Evolutionary conservation across 768 basidiomycete genomes (phyloP).

Genomic region (Boletus pseudopeckii): DNA sequence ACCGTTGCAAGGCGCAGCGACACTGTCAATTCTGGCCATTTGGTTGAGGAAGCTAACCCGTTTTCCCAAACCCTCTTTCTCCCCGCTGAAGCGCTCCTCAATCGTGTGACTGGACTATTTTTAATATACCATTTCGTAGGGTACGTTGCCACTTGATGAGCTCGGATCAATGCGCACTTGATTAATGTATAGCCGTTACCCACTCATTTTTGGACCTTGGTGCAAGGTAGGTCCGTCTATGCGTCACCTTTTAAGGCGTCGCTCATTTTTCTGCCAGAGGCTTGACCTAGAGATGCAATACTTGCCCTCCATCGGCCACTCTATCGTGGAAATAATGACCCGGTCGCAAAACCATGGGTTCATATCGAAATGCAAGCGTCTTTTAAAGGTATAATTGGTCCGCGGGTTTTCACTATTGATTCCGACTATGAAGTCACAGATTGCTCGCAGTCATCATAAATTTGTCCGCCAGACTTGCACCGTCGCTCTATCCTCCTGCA

Average conservation of each 20-base stretch:
- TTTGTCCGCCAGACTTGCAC: conserved; percentile 27
- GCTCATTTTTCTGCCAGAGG: conserved; percentile 40
- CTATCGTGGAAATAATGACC: conserved; percentile 47
- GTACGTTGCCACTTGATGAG: conserved; percentile 33
- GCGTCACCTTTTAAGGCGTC: conserved; percentile 1
- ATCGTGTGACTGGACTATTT: conserved; percentile 52
- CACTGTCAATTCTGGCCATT: conserved; percentile 16
- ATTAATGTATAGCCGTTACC: conserved; percentile 56
- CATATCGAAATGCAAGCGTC: conserved; percentile 38
- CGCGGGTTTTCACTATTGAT: conserved; percentile 2
- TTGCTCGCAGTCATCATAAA: conserved; percentile 23
- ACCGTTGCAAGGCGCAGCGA: conserved; percentile 10
- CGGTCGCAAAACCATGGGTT: conserved; percentile 53
- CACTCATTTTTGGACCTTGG: conserved; percentile 72
- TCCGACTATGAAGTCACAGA: conserved; percentile 17
- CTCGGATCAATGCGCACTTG: conserved; percentile 8
- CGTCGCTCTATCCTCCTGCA: conserved; percentile 26
- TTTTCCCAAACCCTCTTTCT: conserved; percentile 56
- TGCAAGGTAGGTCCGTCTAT: conserved; percentile 44
- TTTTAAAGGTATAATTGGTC: conserved; percentile 45
- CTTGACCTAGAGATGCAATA: conserved; percentile 50
- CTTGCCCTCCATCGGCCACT: conserved; percentile 47
- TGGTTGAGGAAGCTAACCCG: conserved; percentile 39
- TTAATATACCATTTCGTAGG: conserved; percentile 56
- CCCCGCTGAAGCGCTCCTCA: conserved; percentile 50